Conservation (phyloP, 371 early-diverging fungal genomes). For the Catenaria anguillulae region DNA sequence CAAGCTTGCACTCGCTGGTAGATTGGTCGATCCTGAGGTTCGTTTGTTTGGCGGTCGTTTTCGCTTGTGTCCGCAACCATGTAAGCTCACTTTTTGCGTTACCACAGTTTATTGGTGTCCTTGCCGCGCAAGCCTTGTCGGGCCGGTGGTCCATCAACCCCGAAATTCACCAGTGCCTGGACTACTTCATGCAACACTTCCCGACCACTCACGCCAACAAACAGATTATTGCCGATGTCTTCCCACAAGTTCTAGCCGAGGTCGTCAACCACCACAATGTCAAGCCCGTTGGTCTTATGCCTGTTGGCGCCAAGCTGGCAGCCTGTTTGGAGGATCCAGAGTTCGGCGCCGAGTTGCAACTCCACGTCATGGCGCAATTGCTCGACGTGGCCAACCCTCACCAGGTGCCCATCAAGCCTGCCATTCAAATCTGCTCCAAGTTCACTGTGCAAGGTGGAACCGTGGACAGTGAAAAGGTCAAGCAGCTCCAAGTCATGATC, state of each 20-base stretch:
- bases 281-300: no score
- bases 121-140: background rate
- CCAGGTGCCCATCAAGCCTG: background rate
- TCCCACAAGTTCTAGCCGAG: background rate
- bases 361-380: background rate
- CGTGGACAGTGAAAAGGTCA: background rate
- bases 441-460: background rate
- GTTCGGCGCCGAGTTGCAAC: background rate
- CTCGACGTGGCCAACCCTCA: background rate
- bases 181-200: background rate
- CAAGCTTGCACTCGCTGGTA: background rate
- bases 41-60: no score
- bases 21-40: background rate
- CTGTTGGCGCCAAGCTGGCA: no score
- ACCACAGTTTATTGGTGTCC: no score
- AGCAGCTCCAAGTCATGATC: background rate
- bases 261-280: background rate
- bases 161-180: background rate
- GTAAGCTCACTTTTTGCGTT: no score
- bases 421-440: background rate
- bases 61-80: no score
- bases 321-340: background rate
- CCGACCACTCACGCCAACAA: background rate
- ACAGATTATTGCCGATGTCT: background rate
- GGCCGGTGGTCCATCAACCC: background rate